phyloP scores from a whole-genome alignment of 2,329 filamentous ascomycete genomes.

The Geoglossum cookeanum region DNA sequence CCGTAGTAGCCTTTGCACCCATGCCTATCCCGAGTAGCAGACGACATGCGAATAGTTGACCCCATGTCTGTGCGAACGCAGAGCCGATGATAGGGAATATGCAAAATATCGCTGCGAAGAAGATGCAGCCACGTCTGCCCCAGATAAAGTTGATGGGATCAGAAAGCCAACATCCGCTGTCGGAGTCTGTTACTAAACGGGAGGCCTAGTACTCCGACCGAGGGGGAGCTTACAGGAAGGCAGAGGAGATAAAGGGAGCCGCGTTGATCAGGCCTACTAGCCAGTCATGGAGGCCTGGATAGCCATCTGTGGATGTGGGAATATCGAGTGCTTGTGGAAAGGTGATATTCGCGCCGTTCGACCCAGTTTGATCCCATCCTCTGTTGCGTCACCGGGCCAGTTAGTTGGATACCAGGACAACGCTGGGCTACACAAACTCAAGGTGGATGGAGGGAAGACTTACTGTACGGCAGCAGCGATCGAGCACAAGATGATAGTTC shows the following conservation, averaged over 20 bases:
- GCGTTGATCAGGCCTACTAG: slow-evolving; percentile 5
- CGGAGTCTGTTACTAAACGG: slow-evolving; percentile 5
- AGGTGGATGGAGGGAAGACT: slow-evolving; percentile 3
- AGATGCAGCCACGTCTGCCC: slow-evolving; percentile 45
- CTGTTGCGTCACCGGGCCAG: slow-evolving; percentile 10
- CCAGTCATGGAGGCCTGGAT: slow-evolving; percentile 3
- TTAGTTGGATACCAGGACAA: no score
- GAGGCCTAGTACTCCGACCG: slow-evolving; percentile 6
- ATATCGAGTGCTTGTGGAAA: slow-evolving; percentile 6
- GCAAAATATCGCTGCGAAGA: slow-evolving; percentile 42
- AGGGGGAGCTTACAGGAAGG: slow-evolving; percentile 22
- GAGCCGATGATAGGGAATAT: slow-evolving; percentile 51
- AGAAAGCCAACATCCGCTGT: slow-evolving; percentile 43
- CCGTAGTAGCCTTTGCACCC: slow-evolving; percentile 37
- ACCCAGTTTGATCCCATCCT: slow-evolving; percentile 18
- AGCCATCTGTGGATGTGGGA: slow-evolving; percentile 17
- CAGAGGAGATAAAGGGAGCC: not conserved
- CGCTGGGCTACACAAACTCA: not conserved
- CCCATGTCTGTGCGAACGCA: slow-evolving; percentile 39
- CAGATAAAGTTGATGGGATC: slow-evolving; percentile 40
- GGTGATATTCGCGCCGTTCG: slow-evolving; percentile 3
- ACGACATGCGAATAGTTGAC: slow-evolving; percentile 34
- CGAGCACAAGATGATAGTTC: slow-evolving; percentile 48
- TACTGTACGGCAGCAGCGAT: slow-evolving; percentile 47
- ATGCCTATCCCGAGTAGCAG: slow-evolving; percentile 41